Percentiles rank a stretch among this genome's conserved stretches.
Evolutionary conservation across 192 early-diverging fungal species (phyloP).

Genomic region (Pecoramyces ruminantium): DNA sequence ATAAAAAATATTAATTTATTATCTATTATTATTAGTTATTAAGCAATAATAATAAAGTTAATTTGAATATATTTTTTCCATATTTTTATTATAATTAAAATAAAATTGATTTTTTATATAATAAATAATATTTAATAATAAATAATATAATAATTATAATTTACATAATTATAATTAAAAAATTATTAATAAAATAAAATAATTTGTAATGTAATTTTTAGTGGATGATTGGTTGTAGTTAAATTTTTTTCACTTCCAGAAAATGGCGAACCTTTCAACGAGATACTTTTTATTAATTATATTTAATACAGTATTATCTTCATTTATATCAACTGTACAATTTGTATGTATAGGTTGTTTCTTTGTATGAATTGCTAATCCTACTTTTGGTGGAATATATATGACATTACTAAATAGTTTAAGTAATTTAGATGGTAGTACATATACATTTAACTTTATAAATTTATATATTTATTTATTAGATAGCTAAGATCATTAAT

Average conservation of each 20-base stretch:
- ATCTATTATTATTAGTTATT: too few species aligned
- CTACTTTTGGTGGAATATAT: conserved; percentile 65
- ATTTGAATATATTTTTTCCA: too few species aligned
- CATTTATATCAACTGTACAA: conserved; percentile 57
- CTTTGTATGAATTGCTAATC: conserved; percentile 87
- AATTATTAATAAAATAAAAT: too few species aligned
- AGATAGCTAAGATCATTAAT: not conserved
- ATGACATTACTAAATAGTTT: conserved; percentile 59
- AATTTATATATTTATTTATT: not conserved
- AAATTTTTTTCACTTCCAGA: conserved; percentile 44
- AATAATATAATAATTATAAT: too few species aligned
- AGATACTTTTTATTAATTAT: not conserved
- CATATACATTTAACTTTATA: conserved; percentile 71
- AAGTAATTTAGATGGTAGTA: conserved; percentile 93
- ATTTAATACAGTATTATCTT: not conserved
- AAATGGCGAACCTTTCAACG: conserved; percentile 32
- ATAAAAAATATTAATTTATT: too few species aligned
- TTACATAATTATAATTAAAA: too few species aligned
- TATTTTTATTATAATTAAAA: too few species aligned
- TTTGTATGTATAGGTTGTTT: conserved; percentile 93
- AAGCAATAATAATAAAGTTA: too few species aligned
- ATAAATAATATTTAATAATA: too few species aligned
- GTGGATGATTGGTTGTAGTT: conserved; percentile 76
- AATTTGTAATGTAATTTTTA: too few species aligned
- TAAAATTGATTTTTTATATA: too few species aligned